Evolutionary conservation across 441 rosid species (phyloP).

Genomic region (Sinapis alba): DNA sequence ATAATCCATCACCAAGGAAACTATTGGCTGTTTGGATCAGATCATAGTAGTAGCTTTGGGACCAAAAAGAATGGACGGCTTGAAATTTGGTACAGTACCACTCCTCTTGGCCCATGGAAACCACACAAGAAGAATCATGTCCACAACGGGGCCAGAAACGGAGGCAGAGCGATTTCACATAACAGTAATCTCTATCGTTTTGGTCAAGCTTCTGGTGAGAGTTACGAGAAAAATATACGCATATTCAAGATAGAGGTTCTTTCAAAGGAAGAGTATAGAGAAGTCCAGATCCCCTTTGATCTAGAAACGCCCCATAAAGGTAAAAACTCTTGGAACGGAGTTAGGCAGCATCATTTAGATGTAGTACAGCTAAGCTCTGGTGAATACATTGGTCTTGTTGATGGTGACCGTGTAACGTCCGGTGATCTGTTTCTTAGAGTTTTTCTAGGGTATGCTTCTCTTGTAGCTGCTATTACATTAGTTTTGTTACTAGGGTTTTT

Average conservation of each 20-base stretch:
- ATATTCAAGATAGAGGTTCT: conserved; percentile 69
- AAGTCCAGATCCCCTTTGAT: conserved; percentile 69
- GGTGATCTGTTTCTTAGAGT: conserved; percentile 64
- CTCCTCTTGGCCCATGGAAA: conserved; percentile 94
- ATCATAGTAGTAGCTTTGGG: conserved; percentile 67
- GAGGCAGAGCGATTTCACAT: conserved; percentile 79
- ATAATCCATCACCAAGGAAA: conserved; percentile 58
- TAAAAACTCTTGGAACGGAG: conserved; percentile 84
- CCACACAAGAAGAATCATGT: conserved; percentile 91
- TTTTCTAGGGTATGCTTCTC: conserved; percentile 67
- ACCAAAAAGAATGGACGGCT: conserved; percentile 71
- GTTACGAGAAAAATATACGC: conserved; percentile 67
- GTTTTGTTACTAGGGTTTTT: conserved; percentile 61
- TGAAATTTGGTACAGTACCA: conserved; percentile 83
- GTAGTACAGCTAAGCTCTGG: conserved; percentile 80
- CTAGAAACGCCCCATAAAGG: conserved; percentile 61
- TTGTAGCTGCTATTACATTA: conserved; percentile 56
- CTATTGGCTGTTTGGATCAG: conserved; percentile 91
- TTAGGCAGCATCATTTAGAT: conserved; percentile 84
- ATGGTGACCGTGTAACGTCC: conserved; percentile 89
- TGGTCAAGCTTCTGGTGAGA: conserved; percentile 94
- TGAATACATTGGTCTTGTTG: conserved; percentile 80
- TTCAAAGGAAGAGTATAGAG: conserved; percentile 67
- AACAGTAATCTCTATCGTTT: conserved; percentile 77
- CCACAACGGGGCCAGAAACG: conserved; percentile 91